phyloP scores from a whole-genome alignment of 768 basidiomycete genomes.

The Cubamyces sp. region DNA sequence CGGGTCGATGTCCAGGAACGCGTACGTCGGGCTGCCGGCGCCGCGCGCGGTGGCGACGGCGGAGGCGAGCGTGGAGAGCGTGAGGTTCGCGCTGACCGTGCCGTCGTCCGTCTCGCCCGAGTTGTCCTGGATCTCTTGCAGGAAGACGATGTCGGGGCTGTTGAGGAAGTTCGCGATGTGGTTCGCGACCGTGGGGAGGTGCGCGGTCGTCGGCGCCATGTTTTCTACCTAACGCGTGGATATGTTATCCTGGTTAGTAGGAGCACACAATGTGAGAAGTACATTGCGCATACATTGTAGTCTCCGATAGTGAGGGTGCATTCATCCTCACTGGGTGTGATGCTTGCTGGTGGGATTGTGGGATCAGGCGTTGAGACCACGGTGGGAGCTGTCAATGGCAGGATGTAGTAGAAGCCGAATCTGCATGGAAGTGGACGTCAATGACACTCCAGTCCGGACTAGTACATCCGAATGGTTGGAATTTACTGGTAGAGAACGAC shows the following conservation, averaged over 20 bases:
- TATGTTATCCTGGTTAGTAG: too few species aligned
- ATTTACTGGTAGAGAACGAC: constrained; percentile 55
- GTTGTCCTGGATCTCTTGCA: constrained; percentile 72
- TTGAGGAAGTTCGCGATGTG: constrained; percentile 58
- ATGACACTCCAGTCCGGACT: not conserved
- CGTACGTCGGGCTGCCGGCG: constrained; percentile 43
- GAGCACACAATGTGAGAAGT: too few species aligned
- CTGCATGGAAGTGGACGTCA: not conserved
- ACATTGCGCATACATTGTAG: constrained; percentile 51
- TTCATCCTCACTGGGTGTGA: constrained; percentile 38
- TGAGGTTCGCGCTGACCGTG: constrained; percentile 53
- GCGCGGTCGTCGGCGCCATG: constrained; percentile 24
- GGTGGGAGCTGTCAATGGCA: constrained; percentile 58
- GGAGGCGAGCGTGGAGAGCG: constrained; percentile 50
- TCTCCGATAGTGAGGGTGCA: constrained; percentile 58
- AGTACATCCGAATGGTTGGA: too few species aligned
- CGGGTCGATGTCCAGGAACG: constrained; percentile 52
- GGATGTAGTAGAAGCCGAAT: constrained; percentile 57
- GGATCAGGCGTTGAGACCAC: constrained; percentile 46
- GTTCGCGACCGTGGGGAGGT: constrained; percentile 41
- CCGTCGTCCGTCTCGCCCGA: constrained; percentile 55
- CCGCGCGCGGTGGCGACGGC: constrained; percentile 44
- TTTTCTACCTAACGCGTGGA: constrained; percentile 30
- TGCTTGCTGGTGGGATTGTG: constrained; percentile 44
- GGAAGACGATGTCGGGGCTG: constrained; percentile 60